Evolutionary conservation across 2,329 filamentous ascomycete species (phyloP).

Genomic region (Aspergillus sp.): DNA sequence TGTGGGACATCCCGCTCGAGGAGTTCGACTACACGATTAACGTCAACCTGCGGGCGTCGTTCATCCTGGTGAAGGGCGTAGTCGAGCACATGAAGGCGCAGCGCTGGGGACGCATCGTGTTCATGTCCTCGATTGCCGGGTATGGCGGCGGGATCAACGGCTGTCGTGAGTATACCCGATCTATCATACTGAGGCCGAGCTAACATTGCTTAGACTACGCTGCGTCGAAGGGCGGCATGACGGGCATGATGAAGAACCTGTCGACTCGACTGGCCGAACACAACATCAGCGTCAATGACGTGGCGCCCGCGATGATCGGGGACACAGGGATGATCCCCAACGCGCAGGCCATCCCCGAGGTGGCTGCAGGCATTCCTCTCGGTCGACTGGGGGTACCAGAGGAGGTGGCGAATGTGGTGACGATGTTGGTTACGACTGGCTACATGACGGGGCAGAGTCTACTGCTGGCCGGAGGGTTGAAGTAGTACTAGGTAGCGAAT

Average conservation of each 20-base stretch:
- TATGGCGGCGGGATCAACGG: slow-evolving; percentile 64
- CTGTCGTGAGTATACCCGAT: slow-evolving; percentile 40
- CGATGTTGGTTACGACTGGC: slow-evolving; percentile 60
- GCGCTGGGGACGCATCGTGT: slow-evolving; percentile 63
- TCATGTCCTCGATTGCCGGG: slow-evolving; percentile 62
- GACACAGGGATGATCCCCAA: slow-evolving; percentile 62
- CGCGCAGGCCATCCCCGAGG: slow-evolving; percentile 56
- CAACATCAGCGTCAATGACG: slow-evolving; percentile 65
- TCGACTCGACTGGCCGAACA: slow-evolving; percentile 57
- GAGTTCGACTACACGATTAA: slow-evolving; percentile 64
- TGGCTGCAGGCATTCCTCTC: slow-evolving; percentile 59
- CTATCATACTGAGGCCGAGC: neutral
- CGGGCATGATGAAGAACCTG: slow-evolving; percentile 64
- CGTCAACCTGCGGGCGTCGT: slow-evolving; percentile 62
- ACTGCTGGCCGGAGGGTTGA: slow-evolving; percentile 52
- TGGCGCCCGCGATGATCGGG: slow-evolving; percentile 68
- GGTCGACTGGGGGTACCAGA: slow-evolving; percentile 57
- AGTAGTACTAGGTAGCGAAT: slow-evolving; percentile 34
- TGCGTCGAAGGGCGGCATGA: slow-evolving; percentile 61
- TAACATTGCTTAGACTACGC: slow-evolving; percentile 43
- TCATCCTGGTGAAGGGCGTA: slow-evolving; percentile 59
- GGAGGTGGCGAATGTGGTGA: slow-evolving; percentile 60
- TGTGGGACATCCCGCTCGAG: slow-evolving; percentile 59
- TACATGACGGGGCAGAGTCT: slow-evolving; percentile 60
- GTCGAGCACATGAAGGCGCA: slow-evolving; percentile 60